Evolutionary conservation across 768 basidiomycete species (phyloP), one percentile per base, ranked within the genome.

Genomic region (Gloeophyllum trabeum): DNA sequence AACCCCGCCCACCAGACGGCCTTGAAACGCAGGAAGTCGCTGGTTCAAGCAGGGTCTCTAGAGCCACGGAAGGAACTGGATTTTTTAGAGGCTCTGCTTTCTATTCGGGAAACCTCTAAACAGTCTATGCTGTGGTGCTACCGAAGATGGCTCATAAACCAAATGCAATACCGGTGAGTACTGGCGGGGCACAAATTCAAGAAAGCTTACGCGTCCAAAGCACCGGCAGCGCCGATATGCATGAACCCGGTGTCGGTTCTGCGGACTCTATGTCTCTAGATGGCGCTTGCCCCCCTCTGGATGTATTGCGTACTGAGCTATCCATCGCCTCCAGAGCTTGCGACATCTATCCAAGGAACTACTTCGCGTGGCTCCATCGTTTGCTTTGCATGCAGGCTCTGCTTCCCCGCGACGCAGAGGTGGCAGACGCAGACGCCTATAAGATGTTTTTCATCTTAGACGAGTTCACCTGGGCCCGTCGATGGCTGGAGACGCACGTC

Each of bases 1-100:
- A 85, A 84, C 56, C 76, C 83, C 24, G 77, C 76, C 0, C 76
- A 85, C 51, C 74, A 76, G 44, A 78, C 81, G 18, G 81, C 80
- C 2, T 58, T 83, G 25, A 81, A 84, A 51, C 48, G 60, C 4
- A 64, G 82, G 25, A 83, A 81, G 52, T 58, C 54, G 14, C 66
- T 81, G 19, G 60, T 81, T 16, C 47, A 51, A n/a, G 44, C 48
- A 2, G 61, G 60, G 2, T 7, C 50, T 4, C 53, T 76, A 14
- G 55, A 66, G 24, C 52, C 65, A 6, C 44, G 54, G n/a, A 46
- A 56, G 24, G 82, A 86, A 47, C 61, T 85, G 21, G 46, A 43
- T 19, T 69, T 67, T 24, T 63, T 62, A 24, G 57, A 63, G 19
- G 64, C 76, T 20, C 57, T 80, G 32, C 63, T 71, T 23, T 70